A percentile compares a stretch with the other conserved stretches of the same genome.
phyloP scores from a whole-genome alignment of 768 basidiomycete genomes.

The Lactarius hatsudake region DNA sequence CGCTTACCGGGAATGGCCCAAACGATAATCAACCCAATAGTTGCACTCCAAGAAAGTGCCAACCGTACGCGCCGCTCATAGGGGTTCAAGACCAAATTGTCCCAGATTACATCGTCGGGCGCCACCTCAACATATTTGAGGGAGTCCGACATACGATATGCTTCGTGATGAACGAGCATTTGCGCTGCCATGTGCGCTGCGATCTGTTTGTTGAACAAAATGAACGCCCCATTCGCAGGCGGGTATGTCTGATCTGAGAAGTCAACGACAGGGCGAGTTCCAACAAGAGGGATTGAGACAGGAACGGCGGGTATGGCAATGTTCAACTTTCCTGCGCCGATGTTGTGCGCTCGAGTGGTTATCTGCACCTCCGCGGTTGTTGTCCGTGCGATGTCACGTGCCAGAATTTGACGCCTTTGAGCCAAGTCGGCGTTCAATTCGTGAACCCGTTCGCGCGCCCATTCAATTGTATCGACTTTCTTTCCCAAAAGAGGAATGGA shows the following conservation, averaged over 20 bases:
- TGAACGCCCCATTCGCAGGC: slow-evolving; percentile 62
- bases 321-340: slow-evolving; percentile 30
- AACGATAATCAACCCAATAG: slow-evolving; percentile 75
- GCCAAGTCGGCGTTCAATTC: slow-evolving; percentile 34
- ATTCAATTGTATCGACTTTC: slow-evolving; percentile 92
- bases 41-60: slow-evolving; percentile 65
- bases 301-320: slow-evolving; percentile 16
- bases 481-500: slow-evolving; percentile 68
- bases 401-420: slow-evolving; percentile 32
- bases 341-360: slow-evolving; percentile 24
- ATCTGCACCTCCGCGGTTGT: slow-evolving; percentile 27
- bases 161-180: slow-evolving; percentile 71
- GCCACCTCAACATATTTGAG: slow-evolving; percentile 73
- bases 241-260: slow-evolving; percentile 34
- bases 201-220: slow-evolving; percentile 90
- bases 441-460: slow-evolving; percentile 75
- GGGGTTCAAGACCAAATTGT: slow-evolving; percentile 83
- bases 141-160: slow-evolving; percentile 68
- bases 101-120: slow-evolving; percentile 90
- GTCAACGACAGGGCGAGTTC: slow-evolving; percentile 21
- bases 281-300: slow-evolving; percentile 21
- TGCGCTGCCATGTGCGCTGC: slow-evolving; percentile 87
- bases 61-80: slow-evolving; percentile 54
- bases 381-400: slow-evolving; percentile 32
- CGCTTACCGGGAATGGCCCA: slow-evolving; percentile 81